Evolutionary conservation across 768 basidiomycete species (phyloP), one percentile per base, ranked within the genome.

Genomic region (Lepiota subincarnata): DNA sequence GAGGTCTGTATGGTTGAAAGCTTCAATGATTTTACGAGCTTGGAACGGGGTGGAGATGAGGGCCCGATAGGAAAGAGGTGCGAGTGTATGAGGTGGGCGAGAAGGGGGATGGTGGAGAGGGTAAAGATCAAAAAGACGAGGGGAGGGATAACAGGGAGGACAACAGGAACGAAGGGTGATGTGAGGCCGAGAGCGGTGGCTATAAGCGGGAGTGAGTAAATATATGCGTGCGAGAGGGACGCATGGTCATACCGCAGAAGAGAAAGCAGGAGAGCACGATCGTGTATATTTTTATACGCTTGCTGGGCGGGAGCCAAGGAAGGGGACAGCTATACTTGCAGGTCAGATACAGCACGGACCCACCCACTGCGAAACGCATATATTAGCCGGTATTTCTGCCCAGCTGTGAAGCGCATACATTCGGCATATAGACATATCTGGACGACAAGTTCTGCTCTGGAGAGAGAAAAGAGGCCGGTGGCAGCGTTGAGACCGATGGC

Each of bases 41-140:
- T 44, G 22, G 19, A 6, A 34, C 19, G 45, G 10, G 35, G 36
- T 3, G 31, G 20, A 19, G 3, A 31, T 12, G 34, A 37, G 11
- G 50, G 50, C 1, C 31, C 31, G 10, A 8, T 11, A 31, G 31
- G 31, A 24, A 44, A 44, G 34, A 39, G 34, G 42, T 52, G 50
- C 10, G n/a, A 4, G 16, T 44, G 42, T 24, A 47, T 45, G 36
- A 40, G 22, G 22, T 53, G 44, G 14, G 24, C 24, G 22, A 53
- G 43, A 16, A 53, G 24, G 10, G 52, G 52, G 10, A 53, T 36
- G 16, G 44, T 39, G 24, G 52, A 45, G 36, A 53, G 52, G 16
- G 37, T 53, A 20, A 46, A 46, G 22, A 53, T 35, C n/a, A 53
- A 35, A 24, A 53, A 53, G 35, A 53, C 14, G 22, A 53, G 52